These are phyloP conservation scores for Nakaseomyces nivariensis DNA, from an alignment of 1,139 yeast species.

Conservation along the genomic window DNA sequence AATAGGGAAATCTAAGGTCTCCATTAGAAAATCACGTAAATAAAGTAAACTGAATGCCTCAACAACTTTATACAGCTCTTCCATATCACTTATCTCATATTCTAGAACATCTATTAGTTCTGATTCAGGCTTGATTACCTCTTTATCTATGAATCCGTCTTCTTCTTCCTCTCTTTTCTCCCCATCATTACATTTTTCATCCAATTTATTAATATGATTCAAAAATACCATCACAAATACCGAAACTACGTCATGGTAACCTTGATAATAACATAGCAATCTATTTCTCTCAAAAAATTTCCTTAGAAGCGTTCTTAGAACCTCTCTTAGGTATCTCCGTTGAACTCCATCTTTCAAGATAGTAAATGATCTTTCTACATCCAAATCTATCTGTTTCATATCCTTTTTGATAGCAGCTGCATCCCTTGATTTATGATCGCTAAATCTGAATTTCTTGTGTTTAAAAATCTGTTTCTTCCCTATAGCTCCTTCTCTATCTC, in stretches of 20 bases:
- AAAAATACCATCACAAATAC: constrained; percentile 45
- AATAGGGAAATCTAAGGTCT: constrained; percentile 54
- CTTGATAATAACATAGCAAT: constrained; percentile 70
- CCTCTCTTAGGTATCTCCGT: constrained; percentile 29
- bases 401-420: constrained; percentile 40
- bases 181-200: constrained; percentile 6
- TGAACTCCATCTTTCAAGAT: constrained; percentile 17
- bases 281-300: constrained; percentile 54
- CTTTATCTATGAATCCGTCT: neutral
- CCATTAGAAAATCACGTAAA: constrained; percentile 78
- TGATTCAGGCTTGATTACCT: no score
- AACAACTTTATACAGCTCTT: constrained; percentile 39
- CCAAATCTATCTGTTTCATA: constrained; percentile 70
- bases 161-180: neutral
- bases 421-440: neutral
- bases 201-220: constrained; percentile 11
- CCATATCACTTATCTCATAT: constrained; percentile 24
- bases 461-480: no score
- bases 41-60: constrained; percentile 52
- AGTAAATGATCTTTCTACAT: constrained; percentile 63
- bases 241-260: constrained; percentile 80
- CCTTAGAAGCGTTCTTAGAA: constrained; percentile 41
- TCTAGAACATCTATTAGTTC: neutral
- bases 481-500: neutral
- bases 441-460: no score